A percentile compares a stretch with the other conserved stretches of the same genome.
These are phyloP conservation scores for Talaromyces albobiverticillius DNA, from an alignment of 2,329 filamentous ascomycete genomes.

Conservation along the genomic window DNA sequence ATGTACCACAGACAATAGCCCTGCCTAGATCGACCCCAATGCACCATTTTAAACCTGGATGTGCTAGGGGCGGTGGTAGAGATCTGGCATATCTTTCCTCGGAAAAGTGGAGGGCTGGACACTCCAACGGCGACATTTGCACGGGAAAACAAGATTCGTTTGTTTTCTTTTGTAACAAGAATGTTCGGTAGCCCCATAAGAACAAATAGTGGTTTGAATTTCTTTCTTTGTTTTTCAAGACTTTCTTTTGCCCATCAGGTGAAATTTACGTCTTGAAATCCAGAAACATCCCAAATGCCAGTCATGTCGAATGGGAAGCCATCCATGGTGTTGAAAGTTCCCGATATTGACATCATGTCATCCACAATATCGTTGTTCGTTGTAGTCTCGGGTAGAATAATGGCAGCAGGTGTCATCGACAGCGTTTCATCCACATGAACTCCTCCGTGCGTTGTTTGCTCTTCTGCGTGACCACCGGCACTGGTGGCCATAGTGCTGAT, in stretches of 20 bases:
- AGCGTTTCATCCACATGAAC: slow-evolving; percentile 20
- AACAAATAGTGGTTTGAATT: too few species aligned
- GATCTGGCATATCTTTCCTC: slow-evolving; percentile 4
- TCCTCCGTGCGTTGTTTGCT: slow-evolving; percentile 13
- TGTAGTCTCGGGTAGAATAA: slow-evolving; percentile 41
- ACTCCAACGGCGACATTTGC: neutral
- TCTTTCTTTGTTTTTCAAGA: neutral
- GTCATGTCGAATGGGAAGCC: slow-evolving; percentile 47
- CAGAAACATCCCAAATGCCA: slow-evolving; percentile 45
- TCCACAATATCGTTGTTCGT: slow-evolving; percentile 46
- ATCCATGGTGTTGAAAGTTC: slow-evolving; percentile 45
- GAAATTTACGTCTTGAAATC: slow-evolving; percentile 40
- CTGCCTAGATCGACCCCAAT: neutral
- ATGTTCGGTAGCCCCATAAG: slow-evolving; percentile 1
- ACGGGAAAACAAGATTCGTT: neutral
- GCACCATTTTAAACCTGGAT: neutral
- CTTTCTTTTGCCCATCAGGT: slow-evolving; percentile 9
- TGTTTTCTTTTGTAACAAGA: neutral
- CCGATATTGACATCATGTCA: slow-evolving; percentile 47
- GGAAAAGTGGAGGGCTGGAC: neutral
- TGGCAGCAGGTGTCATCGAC: slow-evolving; percentile 37
- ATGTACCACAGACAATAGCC: too few species aligned
- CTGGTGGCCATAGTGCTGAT: slow-evolving; percentile 13
- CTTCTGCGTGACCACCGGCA: slow-evolving; percentile 9
- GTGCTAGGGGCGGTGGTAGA: neutral